phyloP scores from a whole-genome alignment of 2,329 filamentous ascomycete genomes.

The Chalaropsis ovoidea region DNA sequence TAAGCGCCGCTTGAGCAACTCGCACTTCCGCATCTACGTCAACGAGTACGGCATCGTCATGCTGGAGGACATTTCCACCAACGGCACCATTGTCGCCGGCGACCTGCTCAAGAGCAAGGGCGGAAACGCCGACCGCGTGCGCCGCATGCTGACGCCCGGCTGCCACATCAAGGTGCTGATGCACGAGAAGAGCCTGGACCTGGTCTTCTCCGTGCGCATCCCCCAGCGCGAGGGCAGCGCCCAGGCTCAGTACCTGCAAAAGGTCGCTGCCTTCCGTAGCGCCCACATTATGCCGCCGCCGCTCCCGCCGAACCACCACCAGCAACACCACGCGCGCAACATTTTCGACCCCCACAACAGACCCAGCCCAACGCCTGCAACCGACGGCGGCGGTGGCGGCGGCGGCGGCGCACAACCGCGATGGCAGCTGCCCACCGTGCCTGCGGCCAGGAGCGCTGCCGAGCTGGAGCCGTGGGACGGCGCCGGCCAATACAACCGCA shows the following conservation, averaged over 20 bases:
- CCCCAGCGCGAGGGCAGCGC: slow-evolving; percentile 61
- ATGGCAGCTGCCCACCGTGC: slow-evolving; percentile 12
- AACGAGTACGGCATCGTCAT: slow-evolving; percentile 80
- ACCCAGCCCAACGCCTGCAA: not conserved
- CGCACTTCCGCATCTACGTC: slow-evolving; percentile 90
- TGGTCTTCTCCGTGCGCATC: slow-evolving; percentile 77
- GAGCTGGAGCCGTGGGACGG: slow-evolving; percentile 54
- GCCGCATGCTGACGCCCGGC: slow-evolving; percentile 59
- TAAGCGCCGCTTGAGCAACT: slow-evolving; percentile 70
- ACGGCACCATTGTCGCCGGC: slow-evolving; percentile 80
- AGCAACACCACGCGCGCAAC: slow-evolving; percentile 2
- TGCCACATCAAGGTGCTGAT: slow-evolving; percentile 61
- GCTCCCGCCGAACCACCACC: slow-evolving; percentile 16
- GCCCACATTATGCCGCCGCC: slow-evolving; percentile 25
- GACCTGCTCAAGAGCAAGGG: slow-evolving; percentile 46
- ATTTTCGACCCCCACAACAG: slow-evolving; percentile 13
- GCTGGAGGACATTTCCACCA: slow-evolving; percentile 91
- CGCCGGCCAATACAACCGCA: slow-evolving; percentile 72
- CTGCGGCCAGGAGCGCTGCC: slow-evolving; percentile 37
- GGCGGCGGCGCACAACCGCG: no score
- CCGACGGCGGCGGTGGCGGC: no score
- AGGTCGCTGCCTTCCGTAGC: slow-evolving; percentile 53
- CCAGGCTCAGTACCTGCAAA: slow-evolving; percentile 55
- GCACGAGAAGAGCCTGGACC: slow-evolving; percentile 44
- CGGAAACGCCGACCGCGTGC: slow-evolving; percentile 33